These are phyloP conservation scores for Pseudozyma pruni DNA, from an alignment of 1,284 basidiomycete species.

Conservation along the genomic window DNA sequence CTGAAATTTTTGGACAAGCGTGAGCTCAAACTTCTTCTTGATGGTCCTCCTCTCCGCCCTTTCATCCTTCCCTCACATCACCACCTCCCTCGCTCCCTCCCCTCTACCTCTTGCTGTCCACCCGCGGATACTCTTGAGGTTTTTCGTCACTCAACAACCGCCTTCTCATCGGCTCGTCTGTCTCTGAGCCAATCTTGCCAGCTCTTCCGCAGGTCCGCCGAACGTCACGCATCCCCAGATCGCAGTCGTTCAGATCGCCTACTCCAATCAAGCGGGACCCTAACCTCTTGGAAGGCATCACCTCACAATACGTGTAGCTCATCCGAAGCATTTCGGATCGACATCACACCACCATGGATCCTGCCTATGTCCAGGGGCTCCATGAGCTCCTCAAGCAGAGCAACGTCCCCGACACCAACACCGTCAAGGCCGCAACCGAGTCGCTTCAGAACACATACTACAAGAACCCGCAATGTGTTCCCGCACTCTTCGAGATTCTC, in stretches of 20 bases:
- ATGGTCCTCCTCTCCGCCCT: constrained; percentile 1
- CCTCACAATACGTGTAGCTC: no score
- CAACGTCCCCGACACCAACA: constrained; percentile 65
- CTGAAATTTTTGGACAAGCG: constrained; percentile 2
- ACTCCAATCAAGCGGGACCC: neutral
- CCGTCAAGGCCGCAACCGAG: constrained; percentile 75
- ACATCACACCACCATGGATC: constrained; percentile 17
- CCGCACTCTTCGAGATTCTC: constrained; percentile 88
- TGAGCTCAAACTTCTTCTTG: constrained; percentile 10
- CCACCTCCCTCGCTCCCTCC: neutral
- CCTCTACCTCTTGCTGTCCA: constrained; percentile 15
- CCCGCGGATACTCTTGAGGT: constrained; percentile 30
- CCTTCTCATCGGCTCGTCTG: neutral
- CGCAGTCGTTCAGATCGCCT: constrained; percentile 12
- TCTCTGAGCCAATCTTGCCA: constrained; percentile 3
- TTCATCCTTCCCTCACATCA: constrained; percentile 11
- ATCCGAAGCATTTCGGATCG: constrained; percentile 13
- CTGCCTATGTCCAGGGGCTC: constrained; percentile 62
- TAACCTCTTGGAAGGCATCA: no score
- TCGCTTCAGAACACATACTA: constrained; percentile 75
- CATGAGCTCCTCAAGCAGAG: constrained; percentile 65
- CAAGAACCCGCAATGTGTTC: constrained; percentile 88
- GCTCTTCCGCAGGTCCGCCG: constrained; percentile 13
- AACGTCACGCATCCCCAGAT: constrained; percentile 4
- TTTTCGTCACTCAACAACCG: neutral